Evolutionary conservation across 768 basidiomycete genomes (phyloP), one percentile per base, ranked within the genome.

Genomic region (Leccinum uliginosum): DNA sequence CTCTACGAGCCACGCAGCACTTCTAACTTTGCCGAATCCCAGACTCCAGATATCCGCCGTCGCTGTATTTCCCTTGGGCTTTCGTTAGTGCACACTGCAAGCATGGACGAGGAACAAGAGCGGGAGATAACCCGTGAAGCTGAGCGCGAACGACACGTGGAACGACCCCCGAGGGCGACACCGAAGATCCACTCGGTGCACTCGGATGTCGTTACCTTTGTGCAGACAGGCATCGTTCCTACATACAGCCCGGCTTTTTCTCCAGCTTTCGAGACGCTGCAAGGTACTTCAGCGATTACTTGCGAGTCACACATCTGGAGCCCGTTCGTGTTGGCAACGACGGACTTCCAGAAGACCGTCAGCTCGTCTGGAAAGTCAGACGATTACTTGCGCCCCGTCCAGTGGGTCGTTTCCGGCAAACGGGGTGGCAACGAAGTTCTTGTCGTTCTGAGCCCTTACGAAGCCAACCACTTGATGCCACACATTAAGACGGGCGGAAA

Each of bases 91-190:
- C 3, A 17, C 10, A 9, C 10, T 23, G 21, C 21, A 11, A 61
- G 53, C 29, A 59, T 76, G 59, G 73, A 73, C 29, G 78, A 80
- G 55, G 79, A 80, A 53, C 78, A 79, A 55, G 79, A 80, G 59
- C 65, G 78, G 32, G 78, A 80, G 55, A 67, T 80, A 6, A 61
- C 59, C 3, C 76, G 75, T 35, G 77, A 80, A 58, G 23, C 45
- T 23, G 45, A 46, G 23, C 45, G 45, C 23, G 45, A 46, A 14
- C 45, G 23, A 46, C 45, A 46, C 21, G 45, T 46, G 12, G 45
- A 46, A 24, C 45, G 45, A 15, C 45, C 23, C 23, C 45, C 45
- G 15, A 46, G 3, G 45, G 14, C 14, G 4, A 7, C 14, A 17
- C 45, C 45, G 15, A 7, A 24, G 12, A 6, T 12, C 14, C 44